phyloP scores from a whole-genome alignment of 2,329 filamentous ascomycete species.

The Rhynchosporium secalis region DNA sequence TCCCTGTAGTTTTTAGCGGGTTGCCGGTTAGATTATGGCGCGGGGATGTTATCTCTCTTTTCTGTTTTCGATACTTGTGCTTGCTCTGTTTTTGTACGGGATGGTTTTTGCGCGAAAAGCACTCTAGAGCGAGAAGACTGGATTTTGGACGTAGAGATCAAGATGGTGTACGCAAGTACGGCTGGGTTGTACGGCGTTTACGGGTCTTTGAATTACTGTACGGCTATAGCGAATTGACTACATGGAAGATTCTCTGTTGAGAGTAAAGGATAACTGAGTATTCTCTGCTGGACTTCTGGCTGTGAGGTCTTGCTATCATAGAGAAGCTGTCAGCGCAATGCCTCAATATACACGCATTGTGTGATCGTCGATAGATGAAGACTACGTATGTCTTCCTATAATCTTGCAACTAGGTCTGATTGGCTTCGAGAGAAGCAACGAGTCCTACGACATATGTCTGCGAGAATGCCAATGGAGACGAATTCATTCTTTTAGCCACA shows the following conservation, averaged over 20 bases:
- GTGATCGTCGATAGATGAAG: no score
- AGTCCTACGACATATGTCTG: no score
- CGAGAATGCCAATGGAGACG: no score
- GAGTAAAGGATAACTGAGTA: neutral
- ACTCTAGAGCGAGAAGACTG: neutral
- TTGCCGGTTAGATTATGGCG: neutral
- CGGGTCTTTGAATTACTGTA: neutral
- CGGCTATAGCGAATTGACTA: neutral
- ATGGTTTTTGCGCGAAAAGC: neutral
- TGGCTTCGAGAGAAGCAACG: no score
- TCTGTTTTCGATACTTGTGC: neutral
- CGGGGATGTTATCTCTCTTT: neutral
- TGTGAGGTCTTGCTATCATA: no score
- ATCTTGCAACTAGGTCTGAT: no score
- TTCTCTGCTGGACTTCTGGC: neutral
- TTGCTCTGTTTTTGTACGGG: neutral
- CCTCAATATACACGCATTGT: no score
- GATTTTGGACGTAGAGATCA: neutral
- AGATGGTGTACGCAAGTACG: slow-evolving; percentile 14
- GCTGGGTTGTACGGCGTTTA: neutral
- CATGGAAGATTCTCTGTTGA: neutral
- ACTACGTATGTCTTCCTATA: no score
- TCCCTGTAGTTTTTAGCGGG: neutral
- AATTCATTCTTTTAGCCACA: no score
- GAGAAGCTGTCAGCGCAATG: no score